These are phyloP conservation scores for Fusarium pseudocircinatum DNA, from an alignment of 2,329 filamentous ascomycete species.

Conservation along the genomic window DNA sequence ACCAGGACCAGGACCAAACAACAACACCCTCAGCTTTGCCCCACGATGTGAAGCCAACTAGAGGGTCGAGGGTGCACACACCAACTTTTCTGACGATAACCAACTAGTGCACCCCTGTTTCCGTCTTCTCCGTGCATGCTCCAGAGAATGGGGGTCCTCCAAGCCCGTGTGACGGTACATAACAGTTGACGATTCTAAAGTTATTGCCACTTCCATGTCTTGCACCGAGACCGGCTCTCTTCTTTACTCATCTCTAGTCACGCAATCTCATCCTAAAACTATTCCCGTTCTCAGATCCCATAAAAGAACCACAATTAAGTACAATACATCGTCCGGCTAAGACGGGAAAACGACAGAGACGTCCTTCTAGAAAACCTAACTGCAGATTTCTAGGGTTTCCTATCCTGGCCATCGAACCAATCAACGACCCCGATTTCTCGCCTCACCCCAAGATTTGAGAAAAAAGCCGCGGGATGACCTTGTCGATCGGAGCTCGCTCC, in stretches of 20 bases:
- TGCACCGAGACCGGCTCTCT: background rate
- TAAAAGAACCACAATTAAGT: background rate
- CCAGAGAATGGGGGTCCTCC: conserved; percentile 15
- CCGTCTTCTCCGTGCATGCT: conserved; percentile 14
- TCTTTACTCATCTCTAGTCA: background rate
- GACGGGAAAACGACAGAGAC: background rate
- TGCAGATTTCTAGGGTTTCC: conserved; percentile 27
- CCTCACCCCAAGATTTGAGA: conserved; percentile 16
- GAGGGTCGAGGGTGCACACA: conserved; percentile 23
- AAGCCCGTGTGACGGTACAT: background rate
- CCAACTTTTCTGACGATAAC: conserved; percentile 16
- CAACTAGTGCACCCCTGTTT: conserved; percentile 15
- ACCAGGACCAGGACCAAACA: background rate
- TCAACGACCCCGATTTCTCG: conserved; percentile 15
- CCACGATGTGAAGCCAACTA: conserved; percentile 41
- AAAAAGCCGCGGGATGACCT: conserved; percentile 32
- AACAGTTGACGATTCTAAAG: background rate
- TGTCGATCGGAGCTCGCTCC: conserved; percentile 28
- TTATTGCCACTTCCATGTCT: background rate
- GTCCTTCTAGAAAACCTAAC: conserved; percentile 40
- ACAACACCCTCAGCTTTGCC: conserved; percentile 40
- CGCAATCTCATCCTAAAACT: background rate
- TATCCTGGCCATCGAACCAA: conserved; percentile 8
- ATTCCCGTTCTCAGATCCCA: background rate
- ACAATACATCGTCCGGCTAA: background rate